Conservation (phyloP, 139 green algal genomes). For the Closterium sp. region DNA sequence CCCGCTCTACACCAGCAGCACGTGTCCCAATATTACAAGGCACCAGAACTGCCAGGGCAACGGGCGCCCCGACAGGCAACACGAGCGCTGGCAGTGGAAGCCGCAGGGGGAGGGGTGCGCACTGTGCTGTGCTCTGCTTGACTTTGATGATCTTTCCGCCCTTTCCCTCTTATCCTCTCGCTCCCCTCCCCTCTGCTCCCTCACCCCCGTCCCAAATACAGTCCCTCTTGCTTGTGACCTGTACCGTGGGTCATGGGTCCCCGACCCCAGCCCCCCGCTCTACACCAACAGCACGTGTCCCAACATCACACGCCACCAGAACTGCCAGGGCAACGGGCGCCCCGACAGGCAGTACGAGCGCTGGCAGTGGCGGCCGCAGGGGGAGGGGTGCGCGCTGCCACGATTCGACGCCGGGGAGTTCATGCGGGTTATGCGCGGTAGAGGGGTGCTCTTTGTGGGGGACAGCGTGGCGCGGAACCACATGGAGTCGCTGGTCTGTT, state of each 20-base stretch:
- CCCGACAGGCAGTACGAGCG: conserved; percentile 29
- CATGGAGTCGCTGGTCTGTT: conserved; percentile 27
- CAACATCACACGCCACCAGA: conserved; percentile 22
- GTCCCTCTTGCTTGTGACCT: neutral
- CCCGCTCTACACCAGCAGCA: neutral
- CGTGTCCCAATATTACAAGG: conserved; percentile 5
- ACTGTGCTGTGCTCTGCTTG: no score
- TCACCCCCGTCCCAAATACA: no score
- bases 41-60: conserved; percentile 30
- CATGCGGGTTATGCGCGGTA: conserved; percentile 16
- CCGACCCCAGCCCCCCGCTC: neutral
- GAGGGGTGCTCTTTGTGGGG: conserved; percentile 20
- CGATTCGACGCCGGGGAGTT: conserved; percentile 19
- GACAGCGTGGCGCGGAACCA: conserved; percentile 30
- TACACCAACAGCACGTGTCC: conserved; percentile 13
- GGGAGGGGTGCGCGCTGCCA: neutral
- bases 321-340: conserved; percentile 32
- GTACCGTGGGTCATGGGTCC: conserved; percentile 17
- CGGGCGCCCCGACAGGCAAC: conserved; percentile 13
- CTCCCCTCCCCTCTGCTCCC: no score
- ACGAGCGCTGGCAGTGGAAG: conserved; percentile 25
- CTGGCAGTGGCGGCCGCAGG: conserved; percentile 18
- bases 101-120: no score
- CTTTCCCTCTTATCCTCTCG: no score
- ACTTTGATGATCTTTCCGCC: no score